Evolutionary conservation across 495 filamentous ascomycete species (phyloP).

Genomic region (Aspergillus sclerotiicarbonarius): DNA sequence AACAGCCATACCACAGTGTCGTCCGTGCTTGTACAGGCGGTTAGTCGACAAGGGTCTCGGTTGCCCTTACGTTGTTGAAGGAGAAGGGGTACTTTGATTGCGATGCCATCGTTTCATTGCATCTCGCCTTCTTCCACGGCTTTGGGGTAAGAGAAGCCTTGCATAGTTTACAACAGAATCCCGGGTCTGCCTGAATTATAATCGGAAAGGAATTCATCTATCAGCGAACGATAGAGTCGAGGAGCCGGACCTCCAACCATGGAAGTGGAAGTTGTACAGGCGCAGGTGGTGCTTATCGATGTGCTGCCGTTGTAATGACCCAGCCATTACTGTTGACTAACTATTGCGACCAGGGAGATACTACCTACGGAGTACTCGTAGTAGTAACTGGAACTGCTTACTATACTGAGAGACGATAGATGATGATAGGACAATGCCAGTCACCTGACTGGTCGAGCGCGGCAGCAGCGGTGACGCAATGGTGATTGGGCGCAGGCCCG

Average conservation of each 20-base stretch:
- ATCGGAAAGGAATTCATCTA: not conserved
- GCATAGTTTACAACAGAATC: not conserved
- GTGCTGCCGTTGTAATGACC: not conserved
- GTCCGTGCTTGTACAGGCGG: not conserved
- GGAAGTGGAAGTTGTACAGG: not conserved
- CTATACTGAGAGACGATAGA: not conserved
- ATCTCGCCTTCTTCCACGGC: not conserved
- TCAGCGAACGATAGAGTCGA: not conserved
- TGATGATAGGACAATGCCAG: not conserved
- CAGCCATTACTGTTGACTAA: not conserved
- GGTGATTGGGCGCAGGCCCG: conserved; percentile 1
- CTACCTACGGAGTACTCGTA: not conserved
- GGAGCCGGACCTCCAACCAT: not conserved
- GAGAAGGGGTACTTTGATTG: not conserved
- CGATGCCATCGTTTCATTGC: not conserved
- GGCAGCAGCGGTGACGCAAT: conserved; percentile 6
- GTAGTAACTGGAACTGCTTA: not conserved
- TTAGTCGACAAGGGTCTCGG: not conserved
- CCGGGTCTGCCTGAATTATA: not conserved
- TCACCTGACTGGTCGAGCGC: not conserved
- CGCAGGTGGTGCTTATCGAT: not conserved
- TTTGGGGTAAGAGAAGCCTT: not conserved
- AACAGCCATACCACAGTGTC: not conserved
- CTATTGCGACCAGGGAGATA: too few relatives aligned
- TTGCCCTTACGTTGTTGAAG: not conserved